A percentile compares a stretch with the other conserved stretches of the same genome.
Evolutionary conservation across 2,329 filamentous ascomycete species (phyloP).

Genomic region (Phialophora verrucosa): DNA sequence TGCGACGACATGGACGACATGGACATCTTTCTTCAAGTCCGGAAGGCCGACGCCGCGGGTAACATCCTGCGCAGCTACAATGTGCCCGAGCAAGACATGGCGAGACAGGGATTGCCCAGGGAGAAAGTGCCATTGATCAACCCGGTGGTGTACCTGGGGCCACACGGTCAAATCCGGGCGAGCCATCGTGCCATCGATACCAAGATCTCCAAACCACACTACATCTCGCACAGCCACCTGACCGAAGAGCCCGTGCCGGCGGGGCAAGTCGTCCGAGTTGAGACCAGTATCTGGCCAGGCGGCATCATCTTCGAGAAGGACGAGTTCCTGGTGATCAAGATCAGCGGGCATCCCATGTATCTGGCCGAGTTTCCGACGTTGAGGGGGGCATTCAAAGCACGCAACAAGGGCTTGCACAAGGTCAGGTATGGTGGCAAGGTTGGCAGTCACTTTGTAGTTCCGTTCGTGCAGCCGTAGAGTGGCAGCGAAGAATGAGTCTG

Average conservation of each 20-base stretch:
- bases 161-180: slow-evolving; percentile 9
- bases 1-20: slow-evolving; percentile 12
- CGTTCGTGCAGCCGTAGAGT: too few relatives aligned
- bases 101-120: neutral
- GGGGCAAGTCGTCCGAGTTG: neutral
- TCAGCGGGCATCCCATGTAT: slow-evolving; percentile 45
- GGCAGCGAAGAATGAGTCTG: too few relatives aligned
- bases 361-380: slow-evolving; percentile 46
- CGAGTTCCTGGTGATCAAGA: slow-evolving; percentile 43
- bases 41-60: slow-evolving; percentile 6
- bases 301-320: slow-evolving; percentile 54
- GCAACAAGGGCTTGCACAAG: neutral
- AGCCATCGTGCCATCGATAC: slow-evolving; percentile 7
- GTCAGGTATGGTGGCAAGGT: too few relatives aligned
- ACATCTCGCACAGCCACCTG: slow-evolving; percentile 7
- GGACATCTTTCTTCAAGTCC: slow-evolving; percentile 19
- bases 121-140: slow-evolving; percentile 9
- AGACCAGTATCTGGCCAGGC: slow-evolving; percentile 50
- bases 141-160: slow-evolving; percentile 5
- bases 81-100: slow-evolving; percentile 5
- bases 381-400: slow-evolving; percentile 8
- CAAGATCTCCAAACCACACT: slow-evolving; percentile 7
- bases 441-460: too few relatives aligned
- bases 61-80: slow-evolving; percentile 18
- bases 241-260: neutral